Base-by-base conservation (phyloP, 2,329 filamentous ascomycete genomes). In the Phaeosphaeriaceae sp. region DNA sequence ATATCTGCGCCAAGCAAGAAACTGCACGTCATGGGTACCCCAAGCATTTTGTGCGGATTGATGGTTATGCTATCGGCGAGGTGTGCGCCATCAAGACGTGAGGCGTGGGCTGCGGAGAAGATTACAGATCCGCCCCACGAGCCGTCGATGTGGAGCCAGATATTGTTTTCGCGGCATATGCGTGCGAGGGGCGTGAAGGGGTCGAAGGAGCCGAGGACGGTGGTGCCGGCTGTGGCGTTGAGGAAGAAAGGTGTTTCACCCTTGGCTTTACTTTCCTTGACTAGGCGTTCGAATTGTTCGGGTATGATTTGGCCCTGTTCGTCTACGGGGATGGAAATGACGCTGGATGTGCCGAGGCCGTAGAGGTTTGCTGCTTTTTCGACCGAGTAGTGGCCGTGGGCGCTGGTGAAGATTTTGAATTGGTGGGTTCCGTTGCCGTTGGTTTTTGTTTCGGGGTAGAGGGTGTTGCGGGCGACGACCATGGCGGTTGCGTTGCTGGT, bases 11-110 rank as follows among this genome's bases (percentile, higher is more conserved):
- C 87, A 11, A 99, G 81, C 4, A 99, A 82, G 77, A 96, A 97
- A 0, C 88, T 92, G 76, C 92, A 97, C 0, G 92, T 96, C 33
- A 95, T 78, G 0, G 94, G 93, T 2, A 91, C 89, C 50, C 90
- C 90, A 68, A 97, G 83, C 94, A 97, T 97, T 77, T 97, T 97
- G 77, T 99, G 94, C 48, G 94, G 92, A 73, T 96, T 97, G 46
- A 96, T 83, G 2, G 92, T 90, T 32, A 97, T 79, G 12, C 86
- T 90, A 73, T 97, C 83, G 8, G 92, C 94, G 33, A 87, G 80
- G 36, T 92, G 81, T 2, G 83, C 79, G 12, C 93, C 93, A 1
- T 77, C 72, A 8, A 97, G 77, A 67, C 91, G 89, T 45, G 77
- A 77, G 35, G 89, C 58, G n/a, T 79, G 64, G 0, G 86, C 89